Conservation (phyloP, 495 filamentous ascomycete species). For the Podospora anserina region DNA sequence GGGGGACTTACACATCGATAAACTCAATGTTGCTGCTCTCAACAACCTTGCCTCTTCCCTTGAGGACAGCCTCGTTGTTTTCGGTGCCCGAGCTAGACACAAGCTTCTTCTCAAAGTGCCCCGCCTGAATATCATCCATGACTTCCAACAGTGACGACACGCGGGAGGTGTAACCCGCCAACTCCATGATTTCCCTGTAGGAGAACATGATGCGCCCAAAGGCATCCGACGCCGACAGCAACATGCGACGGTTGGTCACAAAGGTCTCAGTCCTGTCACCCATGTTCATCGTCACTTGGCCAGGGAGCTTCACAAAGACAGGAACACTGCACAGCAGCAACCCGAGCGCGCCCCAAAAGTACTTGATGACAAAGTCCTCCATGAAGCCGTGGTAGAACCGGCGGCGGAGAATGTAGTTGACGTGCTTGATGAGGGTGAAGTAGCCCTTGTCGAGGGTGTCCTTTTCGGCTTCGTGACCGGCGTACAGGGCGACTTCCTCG, state of each 20-base stretch:
- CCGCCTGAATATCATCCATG: slow-evolving; percentile 86
- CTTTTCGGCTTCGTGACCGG: slow-evolving; percentile 93
- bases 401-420: slow-evolving; percentile 87
- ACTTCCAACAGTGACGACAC: slow-evolving; percentile 86
- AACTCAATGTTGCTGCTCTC: slow-evolving; percentile 85
- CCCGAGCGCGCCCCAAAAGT: slow-evolving; percentile 95
- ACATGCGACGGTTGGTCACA: slow-evolving; percentile 88
- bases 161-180: slow-evolving; percentile 91
- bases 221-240: slow-evolving; percentile 88
- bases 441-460: slow-evolving; percentile 97
- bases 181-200: slow-evolving; percentile 93
- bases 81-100: slow-evolving; percentile 81
- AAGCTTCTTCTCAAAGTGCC: slow-evolving; percentile 91
- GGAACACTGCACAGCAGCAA: slow-evolving; percentile 92
- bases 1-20: slow-evolving; percentile 59
- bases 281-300: slow-evolving; percentile 63
- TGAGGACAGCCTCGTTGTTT: slow-evolving; percentile 73
- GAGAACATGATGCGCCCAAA: slow-evolving; percentile 97
- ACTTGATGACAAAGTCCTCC: slow-evolving; percentile 99
- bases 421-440: slow-evolving; percentile 97
- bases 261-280: slow-evolving; percentile 93
- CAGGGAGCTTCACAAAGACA: slow-evolving; percentile 91
- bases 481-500: slow-evolving; percentile 90
- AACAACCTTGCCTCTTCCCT: slow-evolving; percentile 69
- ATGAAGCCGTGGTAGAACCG: slow-evolving; percentile 94